Conservation (phyloP, 1,139 yeast genomes). For the Blastobotrys capitulatus region DNA sequence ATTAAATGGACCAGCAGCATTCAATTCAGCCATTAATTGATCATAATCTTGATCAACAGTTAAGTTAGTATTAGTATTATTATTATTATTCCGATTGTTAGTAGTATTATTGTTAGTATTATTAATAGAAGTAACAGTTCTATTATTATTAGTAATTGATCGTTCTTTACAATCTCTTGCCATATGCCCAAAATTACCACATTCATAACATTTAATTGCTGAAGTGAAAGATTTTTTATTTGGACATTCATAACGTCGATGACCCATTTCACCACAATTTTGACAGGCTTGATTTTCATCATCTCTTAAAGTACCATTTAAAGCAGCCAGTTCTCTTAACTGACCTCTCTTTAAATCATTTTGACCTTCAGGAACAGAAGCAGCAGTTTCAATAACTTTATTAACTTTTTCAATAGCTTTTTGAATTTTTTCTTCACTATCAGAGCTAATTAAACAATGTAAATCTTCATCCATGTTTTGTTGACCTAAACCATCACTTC, state of each 20-base stretch:
- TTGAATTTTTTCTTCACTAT: slow-evolving; percentile 68
- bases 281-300: slow-evolving; percentile 65
- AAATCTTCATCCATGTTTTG: slow-evolving; percentile 69
- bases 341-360: slow-evolving; percentile 90
- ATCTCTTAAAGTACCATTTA: slow-evolving; percentile 91
- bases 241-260: slow-evolving; percentile 58
- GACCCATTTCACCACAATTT: slow-evolving; percentile 57
- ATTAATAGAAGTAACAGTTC: slow-evolving; percentile 7
- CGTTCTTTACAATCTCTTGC: slow-evolving; percentile 73
- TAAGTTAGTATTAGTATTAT: slow-evolving; percentile 3
- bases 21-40: slow-evolving; percentile 47
- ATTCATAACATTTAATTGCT: slow-evolving; percentile 62
- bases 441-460: slow-evolving; percentile 85
- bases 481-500: slow-evolving; percentile 40
- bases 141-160: slow-evolving; percentile 6
- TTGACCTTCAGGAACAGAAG: slow-evolving; percentile 86
- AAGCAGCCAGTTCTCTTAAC: slow-evolving; percentile 81
- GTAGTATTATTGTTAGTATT: not conserved
- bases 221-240: slow-evolving; percentile 48
- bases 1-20: slow-evolving; percentile 22
- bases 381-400: slow-evolving; percentile 71
- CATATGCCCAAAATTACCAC: slow-evolving; percentile 82
- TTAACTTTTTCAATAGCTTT: slow-evolving; percentile 73
- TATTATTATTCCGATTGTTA: slow-evolving; percentile 6
- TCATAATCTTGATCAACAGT: slow-evolving; percentile 45